Evolutionary conservation across 768 basidiomycete genomes (phyloP).

Genomic region (Boletus sp.): DNA sequence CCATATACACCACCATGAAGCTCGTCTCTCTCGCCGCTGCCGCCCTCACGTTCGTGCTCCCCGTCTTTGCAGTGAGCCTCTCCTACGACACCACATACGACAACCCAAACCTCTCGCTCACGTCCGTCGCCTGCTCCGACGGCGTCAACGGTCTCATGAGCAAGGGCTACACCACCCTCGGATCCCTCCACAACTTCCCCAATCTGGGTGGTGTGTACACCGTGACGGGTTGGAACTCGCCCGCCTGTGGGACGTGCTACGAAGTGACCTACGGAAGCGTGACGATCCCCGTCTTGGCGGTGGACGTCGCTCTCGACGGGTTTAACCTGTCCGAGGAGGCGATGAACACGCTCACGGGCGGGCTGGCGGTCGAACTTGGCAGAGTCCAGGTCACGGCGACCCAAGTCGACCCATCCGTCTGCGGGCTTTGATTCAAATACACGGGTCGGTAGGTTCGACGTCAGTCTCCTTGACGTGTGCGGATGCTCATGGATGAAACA

Average conservation of each 20-base stretch:
- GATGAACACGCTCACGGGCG: slow-evolving; percentile 53
- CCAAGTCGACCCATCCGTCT: slow-evolving; percentile 44
- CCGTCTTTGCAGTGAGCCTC: slow-evolving; percentile 10
- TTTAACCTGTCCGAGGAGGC: slow-evolving; percentile 51
- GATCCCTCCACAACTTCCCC: slow-evolving; percentile 31
- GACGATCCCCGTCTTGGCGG: slow-evolving; percentile 24
- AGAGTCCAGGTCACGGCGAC: slow-evolving; percentile 42
- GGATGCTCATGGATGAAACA: slow-evolving; percentile 1
- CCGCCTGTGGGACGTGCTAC: slow-evolving; percentile 34
- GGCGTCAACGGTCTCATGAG: slow-evolving; percentile 31
- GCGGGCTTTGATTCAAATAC: slow-evolving; percentile 35
- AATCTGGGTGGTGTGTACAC: slow-evolving; percentile 33
- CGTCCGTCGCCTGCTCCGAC: slow-evolving; percentile 31
- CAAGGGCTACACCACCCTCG: slow-evolving; percentile 33
- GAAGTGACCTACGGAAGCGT: slow-evolving; percentile 23
- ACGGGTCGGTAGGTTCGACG: background rate
- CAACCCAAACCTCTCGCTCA: slow-evolving; percentile 15
- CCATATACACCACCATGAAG: slow-evolving; percentile 26
- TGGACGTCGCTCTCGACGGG: slow-evolving; percentile 28
- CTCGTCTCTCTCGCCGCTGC: slow-evolving; percentile 11
- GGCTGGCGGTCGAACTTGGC: slow-evolving; percentile 45
- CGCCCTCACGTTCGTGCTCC: slow-evolving; percentile 13
- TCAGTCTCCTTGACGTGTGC: background rate
- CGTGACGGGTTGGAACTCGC: slow-evolving; percentile 29
- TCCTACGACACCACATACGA: slow-evolving; percentile 34